phyloP scores from a whole-genome alignment of 345 rosid species.

The Limnanthes douglasii region DNA sequence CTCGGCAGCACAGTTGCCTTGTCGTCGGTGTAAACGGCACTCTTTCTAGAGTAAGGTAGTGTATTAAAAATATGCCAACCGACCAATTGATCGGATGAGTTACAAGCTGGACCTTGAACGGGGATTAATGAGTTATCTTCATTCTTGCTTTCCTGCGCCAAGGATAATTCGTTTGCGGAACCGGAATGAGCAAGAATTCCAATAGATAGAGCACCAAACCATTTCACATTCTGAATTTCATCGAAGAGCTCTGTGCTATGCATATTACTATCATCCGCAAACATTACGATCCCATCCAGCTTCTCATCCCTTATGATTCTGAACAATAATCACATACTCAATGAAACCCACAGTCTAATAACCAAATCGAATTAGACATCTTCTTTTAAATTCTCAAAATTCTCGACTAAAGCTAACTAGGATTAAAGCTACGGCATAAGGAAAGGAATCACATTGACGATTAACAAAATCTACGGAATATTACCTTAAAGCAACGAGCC shows the following conservation, averaged over 20 bases:
- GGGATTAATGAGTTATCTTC: slow-evolving; percentile 37
- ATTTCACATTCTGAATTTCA: slow-evolving; percentile 80
- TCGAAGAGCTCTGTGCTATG: slow-evolving; percentile 94
- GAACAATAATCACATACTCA: slow-evolving; percentile 17
- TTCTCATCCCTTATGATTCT: slow-evolving; percentile 73
- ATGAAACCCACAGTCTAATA: slow-evolving; percentile 8
- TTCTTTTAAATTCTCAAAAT: not conserved
- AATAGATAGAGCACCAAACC: slow-evolving; percentile 81
- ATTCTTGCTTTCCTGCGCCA: slow-evolving; percentile 11
- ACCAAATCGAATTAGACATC: not conserved
- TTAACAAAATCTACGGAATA: not conserved
- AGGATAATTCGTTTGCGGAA: slow-evolving; percentile 29
- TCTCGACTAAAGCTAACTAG: not conserved
- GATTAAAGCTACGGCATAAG: not conserved
- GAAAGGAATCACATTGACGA: not conserved
- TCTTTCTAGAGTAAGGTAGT: slow-evolving; percentile 41
- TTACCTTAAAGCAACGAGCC: slow-evolving; percentile 70
- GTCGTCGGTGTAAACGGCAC: slow-evolving; percentile 63
- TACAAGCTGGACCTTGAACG: slow-evolving; percentile 95
- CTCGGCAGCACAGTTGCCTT: slow-evolving; percentile 69
- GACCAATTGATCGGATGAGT: slow-evolving; percentile 39
- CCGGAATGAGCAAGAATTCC: slow-evolving; percentile 66
- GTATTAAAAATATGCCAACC: slow-evolving; percentile 90
- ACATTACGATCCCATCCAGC: slow-evolving; percentile 88
- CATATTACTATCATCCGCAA: slow-evolving; percentile 96